phyloP scores from a whole-genome alignment of 257 asterid genomes.

The Pogostemon cablin region DNA sequence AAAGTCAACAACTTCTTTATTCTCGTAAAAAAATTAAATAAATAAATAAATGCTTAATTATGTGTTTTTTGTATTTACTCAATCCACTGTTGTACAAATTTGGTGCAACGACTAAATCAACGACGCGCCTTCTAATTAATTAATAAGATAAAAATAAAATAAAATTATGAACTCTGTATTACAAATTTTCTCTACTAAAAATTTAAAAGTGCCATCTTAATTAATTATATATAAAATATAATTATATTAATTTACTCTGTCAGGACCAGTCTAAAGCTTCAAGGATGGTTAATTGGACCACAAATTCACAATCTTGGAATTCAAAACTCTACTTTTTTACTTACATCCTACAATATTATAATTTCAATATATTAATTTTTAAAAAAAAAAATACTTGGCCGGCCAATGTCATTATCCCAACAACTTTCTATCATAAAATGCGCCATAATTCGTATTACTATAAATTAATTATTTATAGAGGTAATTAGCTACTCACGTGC shows the following conservation, averaged over 20 bases:
- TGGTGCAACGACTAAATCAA: not conserved
- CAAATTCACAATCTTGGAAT: constrained; percentile 36
- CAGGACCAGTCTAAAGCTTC: constrained; percentile 35
- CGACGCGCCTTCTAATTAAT: not conserved
- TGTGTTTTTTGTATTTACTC: not conserved
- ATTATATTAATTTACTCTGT: not conserved
- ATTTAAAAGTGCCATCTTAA: no score
- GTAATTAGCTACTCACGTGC: constrained; percentile 11
- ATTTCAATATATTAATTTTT: constrained; percentile 1
- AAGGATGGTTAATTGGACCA: constrained; percentile 47
- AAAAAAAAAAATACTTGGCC: constrained; percentile 31
- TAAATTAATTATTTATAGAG: not conserved
- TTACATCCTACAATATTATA: constrained; percentile 28
- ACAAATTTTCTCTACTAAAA: no score
- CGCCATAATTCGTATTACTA: not conserved
- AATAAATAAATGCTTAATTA: no score
- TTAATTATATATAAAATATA: no score
- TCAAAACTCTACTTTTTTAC: constrained; percentile 32
- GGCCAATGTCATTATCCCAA: constrained; percentile 25
- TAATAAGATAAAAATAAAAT: not conserved
- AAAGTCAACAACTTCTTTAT: not conserved
- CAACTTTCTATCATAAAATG: constrained; percentile 26
- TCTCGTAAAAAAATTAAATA: not conserved
- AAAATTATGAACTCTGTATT: no score
- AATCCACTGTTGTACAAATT: not conserved